These are phyloP conservation scores for Fusarium pseudoanthophilum DNA, from an alignment of 2,329 filamentous ascomycete genomes.

Conservation along the genomic window DNA sequence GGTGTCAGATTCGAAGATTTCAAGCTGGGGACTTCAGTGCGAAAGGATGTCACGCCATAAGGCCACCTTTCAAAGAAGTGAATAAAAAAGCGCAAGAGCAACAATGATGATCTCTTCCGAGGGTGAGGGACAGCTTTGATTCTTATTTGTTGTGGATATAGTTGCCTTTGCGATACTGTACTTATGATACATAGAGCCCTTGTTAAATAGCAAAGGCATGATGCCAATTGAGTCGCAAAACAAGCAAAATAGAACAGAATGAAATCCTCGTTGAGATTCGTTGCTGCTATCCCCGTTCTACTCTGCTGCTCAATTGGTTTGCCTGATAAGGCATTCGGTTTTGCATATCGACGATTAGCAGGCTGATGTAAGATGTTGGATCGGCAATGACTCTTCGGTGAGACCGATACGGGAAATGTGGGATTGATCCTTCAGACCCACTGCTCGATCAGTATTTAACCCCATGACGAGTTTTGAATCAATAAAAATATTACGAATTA, in stretches of 20 bases:
- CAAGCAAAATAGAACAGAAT: fast-evolving
- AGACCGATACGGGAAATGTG: neutral
- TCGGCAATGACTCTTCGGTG: neutral
- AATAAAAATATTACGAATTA: fast-evolving
- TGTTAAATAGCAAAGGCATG: too few relatives aligned
- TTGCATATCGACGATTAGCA: fast-evolving
- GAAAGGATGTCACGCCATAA: neutral
- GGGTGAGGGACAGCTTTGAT: too few relatives aligned
- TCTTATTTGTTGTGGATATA: fast-evolving
- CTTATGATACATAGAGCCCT: neutral
- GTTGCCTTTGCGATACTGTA: fast-evolving
- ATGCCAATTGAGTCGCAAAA: fast-evolving
- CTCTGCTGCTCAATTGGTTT: fast-evolving
- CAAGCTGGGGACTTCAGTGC: neutral
- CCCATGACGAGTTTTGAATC: fast-evolving
- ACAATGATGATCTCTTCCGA: too few relatives aligned
- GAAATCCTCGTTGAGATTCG: fast-evolving
- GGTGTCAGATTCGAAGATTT: neutral
- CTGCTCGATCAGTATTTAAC: neutral
- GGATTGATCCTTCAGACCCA: neutral
- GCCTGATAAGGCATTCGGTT: fast-evolving
- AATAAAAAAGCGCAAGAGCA: neutral
- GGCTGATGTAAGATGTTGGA: neutral
- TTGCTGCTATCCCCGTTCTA: fast-evolving
- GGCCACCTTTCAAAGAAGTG: neutral